Evolutionary conservation across 768 basidiomycete species (phyloP), one percentile per base, ranked within the genome.

Genomic region (Lactarius vividus): DNA sequence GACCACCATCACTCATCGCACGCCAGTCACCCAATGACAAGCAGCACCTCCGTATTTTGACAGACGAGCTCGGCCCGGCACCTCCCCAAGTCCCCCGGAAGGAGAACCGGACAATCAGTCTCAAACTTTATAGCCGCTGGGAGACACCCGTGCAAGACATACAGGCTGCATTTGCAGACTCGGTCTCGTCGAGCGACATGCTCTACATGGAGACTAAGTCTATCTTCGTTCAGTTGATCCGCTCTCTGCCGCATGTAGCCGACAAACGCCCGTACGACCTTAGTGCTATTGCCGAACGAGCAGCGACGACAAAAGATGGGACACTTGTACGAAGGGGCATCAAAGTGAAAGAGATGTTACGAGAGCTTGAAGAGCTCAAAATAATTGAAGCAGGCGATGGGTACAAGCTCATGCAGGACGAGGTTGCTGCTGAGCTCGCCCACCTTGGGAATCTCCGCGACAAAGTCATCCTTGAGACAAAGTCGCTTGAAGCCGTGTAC

Each of bases 141-240:
- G 97, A 99, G 80, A 98, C 95, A 10, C 96, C 97, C 1, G 93
- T 99, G 55, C 97, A 98, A 72, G 97, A 99, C 74, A 88, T 98
- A 55, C 93, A 96, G 69, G 96, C 90, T 53, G 94, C 96, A 1
- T 84, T 99, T 64, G 95, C 98, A 89, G 95, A 96, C 76, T 92
- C 94, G 29, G 91, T 99, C 33, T 98, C 97, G 28, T 94, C 95
- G 54, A 91, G 91, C 74, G 97, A 99, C 78, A 96, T 99, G 87
- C 86, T 98, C 35, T 99, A 98, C 81, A 98, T 98, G 95, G 97
- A 99, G 76, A 92, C 97, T 63, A 99, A 99, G 80, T 98, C 96
- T 8, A 98, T 98, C 74, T 95, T 99, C 71, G 97, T 98, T 37
- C 95, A 98, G 75, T 86, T 98, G 61, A 88, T 99, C 63, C 95